phyloP scores from a whole-genome alignment of 345 rosid genomes.

The Acer yangbiense region DNA sequence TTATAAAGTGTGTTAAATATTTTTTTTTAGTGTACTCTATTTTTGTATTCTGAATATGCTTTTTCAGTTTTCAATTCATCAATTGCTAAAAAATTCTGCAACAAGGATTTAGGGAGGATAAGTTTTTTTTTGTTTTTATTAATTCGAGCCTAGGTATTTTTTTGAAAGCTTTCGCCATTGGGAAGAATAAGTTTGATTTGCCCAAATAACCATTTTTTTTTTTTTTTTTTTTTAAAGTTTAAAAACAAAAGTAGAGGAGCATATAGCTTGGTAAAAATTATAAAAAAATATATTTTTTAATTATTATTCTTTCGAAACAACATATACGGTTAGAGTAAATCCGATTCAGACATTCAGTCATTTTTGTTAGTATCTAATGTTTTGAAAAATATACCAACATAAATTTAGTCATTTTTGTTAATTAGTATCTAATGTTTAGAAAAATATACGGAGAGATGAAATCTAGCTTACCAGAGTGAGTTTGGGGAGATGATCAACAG shows the following conservation, averaged over 20 bases:
- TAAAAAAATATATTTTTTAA: neutral
- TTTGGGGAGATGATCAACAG: constrained; percentile 74
- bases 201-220: neutral
- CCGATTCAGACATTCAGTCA: too few relatives aligned
- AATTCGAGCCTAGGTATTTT: too few relatives aligned
- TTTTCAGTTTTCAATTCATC: too few relatives aligned
- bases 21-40: too few relatives aligned
- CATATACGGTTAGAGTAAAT: neutral
- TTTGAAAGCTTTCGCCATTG: too few relatives aligned
- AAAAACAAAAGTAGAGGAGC: neutral
- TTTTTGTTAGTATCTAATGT: too few relatives aligned
- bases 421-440: too few relatives aligned
- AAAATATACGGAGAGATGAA: too few relatives aligned
- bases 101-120: neutral
- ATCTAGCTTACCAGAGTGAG: constrained; percentile 58
- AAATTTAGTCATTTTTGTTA: too few relatives aligned
- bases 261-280: neutral
- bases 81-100: neutral
- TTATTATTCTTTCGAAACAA: neutral
- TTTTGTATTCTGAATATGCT: too few relatives aligned
- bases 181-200: neutral
- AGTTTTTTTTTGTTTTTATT: neutral
- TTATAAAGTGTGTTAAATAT: neutral
- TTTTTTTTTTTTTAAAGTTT: too few relatives aligned
- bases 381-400: too few relatives aligned